Percentiles rank a stretch among this genome's conserved stretches.
Conservation (phyloP, 2,329 filamentous ascomycete genomes). For the Parastagonospora avenae region DNA sequence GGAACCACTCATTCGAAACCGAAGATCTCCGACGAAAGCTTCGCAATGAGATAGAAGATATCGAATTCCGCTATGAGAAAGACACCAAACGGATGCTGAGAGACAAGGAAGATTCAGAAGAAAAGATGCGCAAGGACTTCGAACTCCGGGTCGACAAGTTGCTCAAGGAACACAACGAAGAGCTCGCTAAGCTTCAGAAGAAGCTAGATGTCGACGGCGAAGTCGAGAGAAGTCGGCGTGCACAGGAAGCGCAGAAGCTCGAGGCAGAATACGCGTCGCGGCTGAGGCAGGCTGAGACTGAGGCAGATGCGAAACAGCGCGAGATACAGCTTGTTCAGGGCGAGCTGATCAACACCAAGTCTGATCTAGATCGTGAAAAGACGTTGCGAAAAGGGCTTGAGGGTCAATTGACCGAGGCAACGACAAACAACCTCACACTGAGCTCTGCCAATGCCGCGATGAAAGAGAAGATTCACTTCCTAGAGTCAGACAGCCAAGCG, state of each 20-base stretch:
- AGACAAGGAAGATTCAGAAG: slow-evolving; percentile 54
- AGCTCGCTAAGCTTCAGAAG: slow-evolving; percentile 67
- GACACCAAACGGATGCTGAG: slow-evolving; percentile 62
- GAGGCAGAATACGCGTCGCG: slow-evolving; percentile 59
- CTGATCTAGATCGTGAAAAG: slow-evolving; percentile 62
- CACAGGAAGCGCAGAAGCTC: slow-evolving; percentile 70
- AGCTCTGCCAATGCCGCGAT: slow-evolving; percentile 78
- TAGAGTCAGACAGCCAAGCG: slow-evolving; percentile 87
- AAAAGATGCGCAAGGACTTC: slow-evolving; percentile 50
- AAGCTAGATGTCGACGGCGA: slow-evolving; percentile 70
- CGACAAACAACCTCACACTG: slow-evolving; percentile 57
- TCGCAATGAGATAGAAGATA: slow-evolving; percentile 62
- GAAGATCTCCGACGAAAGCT: slow-evolving; percentile 61
- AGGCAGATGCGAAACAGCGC: slow-evolving; percentile 60
- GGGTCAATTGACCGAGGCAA: slow-evolving; percentile 54
- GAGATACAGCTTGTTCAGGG: slow-evolving; percentile 57
- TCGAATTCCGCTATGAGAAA: slow-evolving; percentile 59
- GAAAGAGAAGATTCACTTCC: slow-evolving; percentile 81
- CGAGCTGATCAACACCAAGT: slow-evolving; percentile 56
- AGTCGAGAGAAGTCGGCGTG: slow-evolving; percentile 63
- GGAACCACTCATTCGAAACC: slow-evolving; percentile 57
- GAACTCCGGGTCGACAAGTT: slow-evolving; percentile 63
- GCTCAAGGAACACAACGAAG: slow-evolving; percentile 68
- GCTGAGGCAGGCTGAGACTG: slow-evolving; percentile 65
- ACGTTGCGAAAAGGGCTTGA: slow-evolving; percentile 63